These are phyloP conservation scores for Fistulifera solaris DNA, from an alignment of 108 stramenopile genomes.

Conservation along the genomic window DNA sequence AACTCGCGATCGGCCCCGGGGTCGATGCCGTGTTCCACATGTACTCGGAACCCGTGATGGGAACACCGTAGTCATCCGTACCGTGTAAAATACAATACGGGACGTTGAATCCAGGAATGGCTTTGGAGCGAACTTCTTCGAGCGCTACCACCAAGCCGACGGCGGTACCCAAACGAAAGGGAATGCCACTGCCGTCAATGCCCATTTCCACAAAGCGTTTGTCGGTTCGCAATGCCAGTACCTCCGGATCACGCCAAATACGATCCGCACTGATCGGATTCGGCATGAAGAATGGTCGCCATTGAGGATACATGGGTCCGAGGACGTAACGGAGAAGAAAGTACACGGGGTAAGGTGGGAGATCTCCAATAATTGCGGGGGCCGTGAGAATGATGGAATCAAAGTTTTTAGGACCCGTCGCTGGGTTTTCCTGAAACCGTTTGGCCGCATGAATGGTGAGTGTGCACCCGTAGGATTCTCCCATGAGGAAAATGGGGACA, in stretches of 20 bases:
- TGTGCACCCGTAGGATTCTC: conserved; percentile 41
- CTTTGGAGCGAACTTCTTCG: conserved; percentile 22
- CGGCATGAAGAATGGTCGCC: conserved; percentile 52
- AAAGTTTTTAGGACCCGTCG: conserved; percentile 19
- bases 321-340: conserved; percentile 21
- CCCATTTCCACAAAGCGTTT: conserved; percentile 14
- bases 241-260: conserved; percentile 30
- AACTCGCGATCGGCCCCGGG: conserved; percentile 16
- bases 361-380: conserved; percentile 42
- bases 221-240: conserved; percentile 7
- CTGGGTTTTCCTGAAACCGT: conserved; percentile 29
- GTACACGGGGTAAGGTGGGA: conserved; percentile 34
- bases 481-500: conserved; percentile 31
- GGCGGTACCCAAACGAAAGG: conserved; percentile 46
- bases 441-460: conserved; percentile 25
- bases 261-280: conserved; percentile 39
- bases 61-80: conserved; percentile 34
- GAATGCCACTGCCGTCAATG: conserved; percentile 19
- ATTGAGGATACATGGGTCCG: conserved; percentile 30
- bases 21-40: conserved; percentile 23
- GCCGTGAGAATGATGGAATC: conserved; percentile 21
- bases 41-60: conserved; percentile 30
- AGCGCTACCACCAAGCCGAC: conserved; percentile 23
- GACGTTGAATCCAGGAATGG: conserved; percentile 30
- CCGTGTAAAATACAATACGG: conserved; percentile 46